Base-by-base conservation (phyloP, 2,329 filamentous ascomycete genomes). In the Cercospora zeae-maydis region DNA sequence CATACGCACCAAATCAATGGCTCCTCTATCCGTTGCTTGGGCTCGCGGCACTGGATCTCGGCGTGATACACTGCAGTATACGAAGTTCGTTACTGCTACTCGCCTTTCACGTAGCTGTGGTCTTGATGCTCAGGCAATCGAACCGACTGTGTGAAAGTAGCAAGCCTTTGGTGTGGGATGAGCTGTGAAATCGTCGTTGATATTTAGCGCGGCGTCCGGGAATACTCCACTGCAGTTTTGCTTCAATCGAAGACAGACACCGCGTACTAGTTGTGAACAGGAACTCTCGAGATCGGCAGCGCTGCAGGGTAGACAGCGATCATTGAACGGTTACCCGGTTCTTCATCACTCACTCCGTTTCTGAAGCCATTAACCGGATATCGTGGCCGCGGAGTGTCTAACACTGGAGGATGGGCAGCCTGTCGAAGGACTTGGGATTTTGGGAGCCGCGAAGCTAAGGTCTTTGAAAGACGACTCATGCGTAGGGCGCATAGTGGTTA, bases 1-100 rank as follows among this genome's bases (percentile, higher is more conserved):
- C 92, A 0, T 87, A 87, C 62, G 86, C 86, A 47, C 81, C 85
- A n/a, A 87, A 83, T 49, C 79, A 85, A 6, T 84, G 84, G 74
- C 77, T 92, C 4, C 81, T 86, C 4, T 87, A 88, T 67, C 86
- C 89, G 2, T 78, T 96, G 1, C 77, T 96, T 4, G 76, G 83
- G 3, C 75, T 93, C 7, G 91, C 91, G 8, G 85, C 84, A 1
- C 69, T 92, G 11, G 91, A 93, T 66, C 75, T 84, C 14, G 70
- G 78, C 1, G 67, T 76, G 1, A 66, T 78, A 10, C 63, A 67
- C 0, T 75, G 75, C 45, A 75, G 77, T 11, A 56, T 76, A 51
- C 68, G 69, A 42, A 63, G 75, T 10, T 81, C 81, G 53, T 36
- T 77, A 2, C 30, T 79, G 14, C 72, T 84, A 39, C 69, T 83